Percentiles rank a stretch among this genome's conserved stretches.
These are phyloP conservation scores for Pichia sp. DNA, from an alignment of 1,139 yeast genomes.

Conservation along the genomic window DNA sequence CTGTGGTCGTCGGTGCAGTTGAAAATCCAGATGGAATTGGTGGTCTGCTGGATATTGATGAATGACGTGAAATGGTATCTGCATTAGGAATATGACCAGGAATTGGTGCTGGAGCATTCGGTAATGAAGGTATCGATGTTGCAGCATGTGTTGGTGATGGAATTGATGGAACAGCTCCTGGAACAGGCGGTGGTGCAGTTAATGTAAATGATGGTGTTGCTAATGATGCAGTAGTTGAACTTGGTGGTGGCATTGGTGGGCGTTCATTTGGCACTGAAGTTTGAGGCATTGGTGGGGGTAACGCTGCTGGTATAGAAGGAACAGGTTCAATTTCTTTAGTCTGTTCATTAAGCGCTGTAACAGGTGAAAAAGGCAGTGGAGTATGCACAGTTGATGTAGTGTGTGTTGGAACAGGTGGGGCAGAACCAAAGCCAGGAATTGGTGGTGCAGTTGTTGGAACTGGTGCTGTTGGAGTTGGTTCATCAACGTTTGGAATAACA, in stretches of 20 bases:
- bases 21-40: slow-evolving; percentile 7
- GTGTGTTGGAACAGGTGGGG: slow-evolving; percentile 3
- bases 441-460: slow-evolving; percentile 3
- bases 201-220: slow-evolving; percentile 19
- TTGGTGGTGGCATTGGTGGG: slow-evolving; percentile 18
- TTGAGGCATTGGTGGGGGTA: slow-evolving; percentile 15
- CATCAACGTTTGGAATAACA: slow-evolving; percentile 2
- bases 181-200: slow-evolving; percentile 20
- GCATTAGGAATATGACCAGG: slow-evolving; percentile 2
- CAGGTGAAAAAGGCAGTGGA: slow-evolving; percentile 2
- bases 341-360: background rate
- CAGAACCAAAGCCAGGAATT: slow-evolving; percentile 3
- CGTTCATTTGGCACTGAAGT: slow-evolving; percentile 11
- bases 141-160: slow-evolving; percentile 23
- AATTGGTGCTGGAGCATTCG: slow-evolving; percentile 18
- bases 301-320: slow-evolving; percentile 12
- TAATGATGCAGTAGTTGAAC: slow-evolving; percentile 15
- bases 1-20: slow-evolving; percentile 2
- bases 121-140: slow-evolving; percentile 14
- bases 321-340: slow-evolving; percentile 1
- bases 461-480: background rate
- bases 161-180: slow-evolving; percentile 14
- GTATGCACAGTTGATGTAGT: slow-evolving; percentile 3
- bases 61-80: slow-evolving; percentile 5
- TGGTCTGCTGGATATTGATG: slow-evolving; percentile 4